phyloP scores from a whole-genome alignment of 78 protist species.

The Dictyostelium firmibasis region DNA sequence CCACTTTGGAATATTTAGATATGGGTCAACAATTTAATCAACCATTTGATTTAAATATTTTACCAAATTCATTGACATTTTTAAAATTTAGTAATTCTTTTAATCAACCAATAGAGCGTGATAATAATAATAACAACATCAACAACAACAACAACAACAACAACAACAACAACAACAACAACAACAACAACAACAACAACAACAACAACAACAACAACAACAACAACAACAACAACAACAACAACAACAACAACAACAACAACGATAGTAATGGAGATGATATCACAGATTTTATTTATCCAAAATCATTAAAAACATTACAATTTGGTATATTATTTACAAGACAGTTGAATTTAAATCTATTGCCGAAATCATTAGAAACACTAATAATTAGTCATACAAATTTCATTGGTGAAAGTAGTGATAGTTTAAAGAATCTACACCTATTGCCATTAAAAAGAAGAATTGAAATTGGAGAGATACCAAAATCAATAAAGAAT shows the following conservation, averaged over 20 bases:
- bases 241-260: no score
- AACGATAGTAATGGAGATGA: no score
- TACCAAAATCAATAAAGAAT: neutral
- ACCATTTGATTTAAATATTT: neutral
- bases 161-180: no score
- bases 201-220: no score
- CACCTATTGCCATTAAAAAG: neutral
- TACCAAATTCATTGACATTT: neutral
- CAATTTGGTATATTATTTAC: neutral
- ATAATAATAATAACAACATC: neutral
- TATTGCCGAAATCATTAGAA: neutral
- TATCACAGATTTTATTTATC: neutral
- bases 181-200: no score
- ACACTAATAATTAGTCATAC: neutral
- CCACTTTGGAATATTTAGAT: conserved; percentile 3
- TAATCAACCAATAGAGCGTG: neutral
- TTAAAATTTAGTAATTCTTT: neutral
- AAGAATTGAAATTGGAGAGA: neutral
- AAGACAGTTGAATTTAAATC: neutral
- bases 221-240: no score
- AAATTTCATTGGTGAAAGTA: neutral
- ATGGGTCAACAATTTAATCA: neutral
- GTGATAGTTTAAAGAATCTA: neutral
- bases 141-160: no score
- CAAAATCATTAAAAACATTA: neutral